These are phyloP conservation scores for Dictyostelium firmibasis DNA, from an alignment of 78 protist genomes.

Conservation along the genomic window DNA sequence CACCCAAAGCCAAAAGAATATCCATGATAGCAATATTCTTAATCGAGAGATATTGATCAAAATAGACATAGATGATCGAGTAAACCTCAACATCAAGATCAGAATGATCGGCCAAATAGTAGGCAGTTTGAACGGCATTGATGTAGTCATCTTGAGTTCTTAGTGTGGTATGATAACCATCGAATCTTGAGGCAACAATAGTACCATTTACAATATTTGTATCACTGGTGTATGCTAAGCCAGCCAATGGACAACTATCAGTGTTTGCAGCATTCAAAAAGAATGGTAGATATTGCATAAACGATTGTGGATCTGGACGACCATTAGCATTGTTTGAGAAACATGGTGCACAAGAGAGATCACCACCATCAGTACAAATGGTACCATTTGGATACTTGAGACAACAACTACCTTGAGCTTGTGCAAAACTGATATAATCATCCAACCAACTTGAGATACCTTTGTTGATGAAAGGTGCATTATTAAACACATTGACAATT, in stretches of 20 bases:
- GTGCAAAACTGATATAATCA: conserved; percentile 22
- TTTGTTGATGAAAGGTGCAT: conserved; percentile 28
- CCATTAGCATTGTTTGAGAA: not conserved
- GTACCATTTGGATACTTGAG: conserved; percentile 1
- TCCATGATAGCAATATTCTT: conserved; percentile 28
- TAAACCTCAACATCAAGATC: conserved; percentile 48
- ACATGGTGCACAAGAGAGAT: not conserved
- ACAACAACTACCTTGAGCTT: conserved; percentile 7
- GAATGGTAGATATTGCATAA: not conserved
- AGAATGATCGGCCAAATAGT: conserved; percentile 49
- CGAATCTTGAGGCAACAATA: conserved; percentile 68
- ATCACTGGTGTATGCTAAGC: conserved; percentile 8
- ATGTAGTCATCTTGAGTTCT: conserved; percentile 77
- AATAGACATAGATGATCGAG: conserved; percentile 82
- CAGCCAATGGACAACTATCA: not conserved
- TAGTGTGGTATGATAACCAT: conserved; percentile 63
- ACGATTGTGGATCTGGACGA: conserved; percentile 22
- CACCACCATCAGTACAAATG: not conserved
- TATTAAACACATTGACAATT: conserved; percentile 33
- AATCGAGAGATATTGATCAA: conserved; percentile 84
- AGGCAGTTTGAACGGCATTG: conserved; percentile 56
- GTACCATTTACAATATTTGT: not conserved
- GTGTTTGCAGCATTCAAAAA: not conserved
- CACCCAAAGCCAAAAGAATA: conserved; percentile 72
- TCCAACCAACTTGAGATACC: conserved; percentile 77